These are phyloP conservation scores for Microdochium bolleyi DNA, from an alignment of 2,329 filamentous ascomycete genomes.

Conservation along the genomic window DNA sequence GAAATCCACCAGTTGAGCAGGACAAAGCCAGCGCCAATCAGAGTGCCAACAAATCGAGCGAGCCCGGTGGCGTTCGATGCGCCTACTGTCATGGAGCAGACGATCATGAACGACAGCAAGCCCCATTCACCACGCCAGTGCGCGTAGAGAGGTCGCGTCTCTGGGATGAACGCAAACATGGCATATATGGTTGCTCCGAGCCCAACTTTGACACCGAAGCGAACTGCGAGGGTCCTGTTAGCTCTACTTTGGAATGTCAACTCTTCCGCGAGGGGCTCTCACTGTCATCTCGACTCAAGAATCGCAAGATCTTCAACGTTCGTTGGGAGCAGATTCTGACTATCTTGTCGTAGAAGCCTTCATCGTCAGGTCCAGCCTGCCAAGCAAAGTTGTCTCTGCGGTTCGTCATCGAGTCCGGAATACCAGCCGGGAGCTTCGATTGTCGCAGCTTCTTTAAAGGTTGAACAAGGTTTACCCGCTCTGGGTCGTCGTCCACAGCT, in stretches of 20 bases:
- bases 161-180: slow-evolving; percentile 75
- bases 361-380: slow-evolving; percentile 41
- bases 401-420: slow-evolving; percentile 43
- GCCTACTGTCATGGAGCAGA: slow-evolving; percentile 95
- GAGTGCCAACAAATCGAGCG: slow-evolving; percentile 78
- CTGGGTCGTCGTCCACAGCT: slow-evolving; percentile 24
- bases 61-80: slow-evolving; percentile 89
- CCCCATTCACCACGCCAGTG: slow-evolving; percentile 97
- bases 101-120: slow-evolving; percentile 92
- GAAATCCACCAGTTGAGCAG: slow-evolving; percentile 72
- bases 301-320: slow-evolving; percentile 35
- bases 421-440: slow-evolving; percentile 46
- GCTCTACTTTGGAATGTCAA: no score
- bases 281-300: slow-evolving; percentile 46
- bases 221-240: slow-evolving; percentile 27
- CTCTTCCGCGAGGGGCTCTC: no score
- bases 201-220: slow-evolving; percentile 88
- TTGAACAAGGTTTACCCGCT: slow-evolving; percentile 31
- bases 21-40: slow-evolving; percentile 70
- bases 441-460: slow-evolving; percentile 40
- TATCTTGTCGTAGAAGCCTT: slow-evolving; percentile 24
- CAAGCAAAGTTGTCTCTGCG: slow-evolving; percentile 47
- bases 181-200: slow-evolving; percentile 84
- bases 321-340: slow-evolving; percentile 36
- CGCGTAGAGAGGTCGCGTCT: slow-evolving; percentile 71